phyloP scores from a whole-genome alignment of 208 protist genomes.

The Leishmania aethiopica region DNA sequence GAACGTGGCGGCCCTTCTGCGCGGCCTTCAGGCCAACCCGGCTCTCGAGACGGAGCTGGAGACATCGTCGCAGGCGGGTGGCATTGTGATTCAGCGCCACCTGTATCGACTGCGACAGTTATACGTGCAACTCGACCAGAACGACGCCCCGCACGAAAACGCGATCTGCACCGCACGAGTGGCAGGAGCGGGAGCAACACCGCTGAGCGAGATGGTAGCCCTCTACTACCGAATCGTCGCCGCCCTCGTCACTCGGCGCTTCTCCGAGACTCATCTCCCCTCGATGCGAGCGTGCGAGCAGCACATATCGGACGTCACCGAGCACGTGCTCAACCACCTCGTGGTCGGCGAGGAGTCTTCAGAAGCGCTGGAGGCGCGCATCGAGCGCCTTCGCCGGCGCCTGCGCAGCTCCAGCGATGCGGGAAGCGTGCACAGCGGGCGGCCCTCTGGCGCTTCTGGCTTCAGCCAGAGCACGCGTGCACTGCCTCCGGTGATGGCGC shows the following conservation, averaged over 20 bases:
- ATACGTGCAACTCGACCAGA: slow-evolving; percentile 6
- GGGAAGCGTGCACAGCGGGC: too few species aligned
- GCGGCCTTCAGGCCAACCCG: slow-evolving; percentile 8
- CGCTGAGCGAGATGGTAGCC: slow-evolving; percentile 24
- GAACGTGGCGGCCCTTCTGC: slow-evolving; percentile 22
- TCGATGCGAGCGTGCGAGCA: slow-evolving; percentile 24
- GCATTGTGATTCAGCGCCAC: slow-evolving; percentile 24
- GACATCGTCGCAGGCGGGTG: slow-evolving; percentile 11
- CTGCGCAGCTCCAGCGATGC: background rate
- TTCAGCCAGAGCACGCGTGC: background rate
- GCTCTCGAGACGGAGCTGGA: slow-evolving; percentile 13
- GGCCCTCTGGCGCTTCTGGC: background rate
- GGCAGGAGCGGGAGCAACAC: slow-evolving; percentile 1
- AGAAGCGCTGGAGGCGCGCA: slow-evolving; percentile 6
- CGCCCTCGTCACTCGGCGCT: slow-evolving; percentile 26
- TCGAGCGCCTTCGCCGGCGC: background rate
- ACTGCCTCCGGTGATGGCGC: slow-evolving; percentile 26
- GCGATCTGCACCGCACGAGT: background rate
- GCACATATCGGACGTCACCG: slow-evolving; percentile 1
- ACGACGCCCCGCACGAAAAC: background rate
- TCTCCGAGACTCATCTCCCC: slow-evolving; percentile 21
- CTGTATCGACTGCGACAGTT: slow-evolving; percentile 21
- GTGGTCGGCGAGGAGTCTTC: slow-evolving; percentile 5
- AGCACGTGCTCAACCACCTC: slow-evolving; percentile 21
- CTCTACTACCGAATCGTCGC: slow-evolving; percentile 45